Evolutionary conservation across 2,329 filamentous ascomycete genomes (phyloP), one percentile per base, ranked within the genome.

Genomic region (Penicillium crustosum): DNA sequence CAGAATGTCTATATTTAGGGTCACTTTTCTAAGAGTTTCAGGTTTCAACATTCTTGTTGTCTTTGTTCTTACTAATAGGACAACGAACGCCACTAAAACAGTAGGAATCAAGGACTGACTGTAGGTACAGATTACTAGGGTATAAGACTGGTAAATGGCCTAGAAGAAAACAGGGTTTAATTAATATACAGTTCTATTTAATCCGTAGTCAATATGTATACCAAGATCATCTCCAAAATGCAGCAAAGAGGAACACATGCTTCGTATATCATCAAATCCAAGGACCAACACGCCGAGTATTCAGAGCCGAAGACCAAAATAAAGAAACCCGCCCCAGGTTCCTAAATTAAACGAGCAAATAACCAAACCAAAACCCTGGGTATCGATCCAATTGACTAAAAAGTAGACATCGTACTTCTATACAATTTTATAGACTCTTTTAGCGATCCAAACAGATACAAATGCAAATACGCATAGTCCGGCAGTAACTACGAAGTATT

Each of bases 341-440:
- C n/a, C 48, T 19, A 8, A 50, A 17, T 27, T 17, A 19, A 35
- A 13, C 23, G 8, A 36, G 21, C 17, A 45, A 35, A 36, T 1
- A 17, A 36, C 39, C 50, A 35, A 53, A 29, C 50, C 41, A 35
- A 53, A 39, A 53, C 10, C 19, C 49, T 53, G 59, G 56, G 57
- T 58, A 63, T 63, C 53, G 42, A 45, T 38, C 41, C 44, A 55
- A 36, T 21, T n/a, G 15, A 23, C 17, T 17, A 27, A 23, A n/a
- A 21, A 53, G 8, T 27, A 38, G 5, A 39, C 33, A 35, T 23
- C 15, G 15, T 17, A 13, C 23, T 47, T 52, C 60, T 70, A 91
- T 38, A 91, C 89, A 76, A 93, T 92, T 43, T 87, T 85, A 73
- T 93, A 93, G 38, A 93, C 86, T 65, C 89, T 84, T 81, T 94